Evolutionary conservation across 495 filamentous ascomycete species (phyloP).

Genomic region (Aspergillus coremiiformis): DNA sequence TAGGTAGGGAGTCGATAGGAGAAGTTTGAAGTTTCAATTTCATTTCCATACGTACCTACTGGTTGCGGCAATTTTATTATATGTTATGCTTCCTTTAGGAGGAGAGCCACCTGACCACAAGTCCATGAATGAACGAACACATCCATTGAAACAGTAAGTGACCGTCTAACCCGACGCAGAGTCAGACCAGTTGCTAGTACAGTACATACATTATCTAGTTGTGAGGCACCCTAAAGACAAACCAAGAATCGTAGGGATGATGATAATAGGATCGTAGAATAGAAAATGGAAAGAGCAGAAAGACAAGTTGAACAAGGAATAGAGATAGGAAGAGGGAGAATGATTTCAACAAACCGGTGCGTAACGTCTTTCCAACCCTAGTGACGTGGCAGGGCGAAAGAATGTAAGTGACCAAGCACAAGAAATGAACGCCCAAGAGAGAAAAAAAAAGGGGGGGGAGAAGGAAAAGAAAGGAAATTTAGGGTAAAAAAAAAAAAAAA

Average conservation of each 20-base stretch:
- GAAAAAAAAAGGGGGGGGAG: no score
- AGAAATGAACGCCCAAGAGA: conserved; percentile 20
- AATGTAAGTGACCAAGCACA: conserved; percentile 24
- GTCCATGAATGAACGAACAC: neutral
- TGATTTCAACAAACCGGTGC: conserved; percentile 12
- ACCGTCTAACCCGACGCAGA: conserved; percentile 20
- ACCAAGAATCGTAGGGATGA: conserved; percentile 22
- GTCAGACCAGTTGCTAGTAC: conserved; percentile 37
- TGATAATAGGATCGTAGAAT: conserved; percentile 16
- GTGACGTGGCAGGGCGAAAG: conserved; percentile 38
- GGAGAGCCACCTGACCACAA: neutral
- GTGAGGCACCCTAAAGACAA: conserved; percentile 28
- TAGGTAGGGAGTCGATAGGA: no score
- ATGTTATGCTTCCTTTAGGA: neutral
- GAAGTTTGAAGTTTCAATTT: no score
- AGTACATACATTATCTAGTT: conserved; percentile 45
- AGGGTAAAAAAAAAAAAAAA: conserved; percentile 6
- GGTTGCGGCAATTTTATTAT: neutral
- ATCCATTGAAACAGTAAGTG: conserved; percentile 11
- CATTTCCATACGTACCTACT: no score
- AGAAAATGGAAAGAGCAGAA: conserved; percentile 12
- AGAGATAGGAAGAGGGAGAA: conserved; percentile 8
- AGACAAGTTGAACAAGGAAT: conserved; percentile 8
- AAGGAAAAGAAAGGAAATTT: conserved; percentile 13
- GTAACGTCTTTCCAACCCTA: conserved; percentile 33